Percentiles rank a stretch among this genome's conserved stretches.
Evolutionary conservation across 106 monocot genomes (phyloP).

Genomic region (Allium sativum): DNA sequence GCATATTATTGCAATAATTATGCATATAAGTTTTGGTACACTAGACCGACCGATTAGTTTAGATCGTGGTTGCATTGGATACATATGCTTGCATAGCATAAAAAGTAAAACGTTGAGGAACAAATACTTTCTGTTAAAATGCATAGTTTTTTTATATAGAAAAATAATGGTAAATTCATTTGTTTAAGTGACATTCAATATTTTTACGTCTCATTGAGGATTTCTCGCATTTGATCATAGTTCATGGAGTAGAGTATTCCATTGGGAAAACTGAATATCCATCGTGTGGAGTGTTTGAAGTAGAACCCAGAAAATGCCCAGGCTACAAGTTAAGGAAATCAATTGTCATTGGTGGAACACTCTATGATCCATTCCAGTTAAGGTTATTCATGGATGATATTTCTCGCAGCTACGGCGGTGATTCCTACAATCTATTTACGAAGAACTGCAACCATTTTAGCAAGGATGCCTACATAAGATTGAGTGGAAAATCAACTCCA

Average conservation of each 20-base stretch:
- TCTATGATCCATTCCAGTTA: slow-evolving; percentile 33
- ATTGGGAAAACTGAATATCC: slow-evolving; percentile 54
- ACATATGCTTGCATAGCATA: no score
- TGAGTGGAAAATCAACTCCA: slow-evolving; percentile 53
- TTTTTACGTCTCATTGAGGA: no score
- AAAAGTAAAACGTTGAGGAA: no score
- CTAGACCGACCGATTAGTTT: no score
- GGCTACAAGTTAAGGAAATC: slow-evolving; percentile 42
- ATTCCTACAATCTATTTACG: slow-evolving; percentile 50
- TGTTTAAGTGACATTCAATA: no score
- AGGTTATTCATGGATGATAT: slow-evolving; percentile 41
- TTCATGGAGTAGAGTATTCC: slow-evolving; percentile 59
- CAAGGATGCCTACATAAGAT: slow-evolving; percentile 31
- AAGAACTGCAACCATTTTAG: slow-evolving; percentile 67
- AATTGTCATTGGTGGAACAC: slow-evolving; percentile 44
- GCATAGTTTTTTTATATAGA: no score
- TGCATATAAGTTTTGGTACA: no score
- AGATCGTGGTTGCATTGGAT: no score
- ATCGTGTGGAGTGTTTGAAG: slow-evolving; percentile 57
- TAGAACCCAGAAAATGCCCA: slow-evolving; percentile 45
- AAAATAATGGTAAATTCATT: no score
- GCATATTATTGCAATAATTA: no score
- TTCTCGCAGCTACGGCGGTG: slow-evolving; percentile 38
- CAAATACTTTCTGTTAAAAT: no score
- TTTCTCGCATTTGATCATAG: slow-evolving; percentile 7